Conservation (phyloP, 768 basidiomycete genomes). For the Daedalea quercina region DNA sequence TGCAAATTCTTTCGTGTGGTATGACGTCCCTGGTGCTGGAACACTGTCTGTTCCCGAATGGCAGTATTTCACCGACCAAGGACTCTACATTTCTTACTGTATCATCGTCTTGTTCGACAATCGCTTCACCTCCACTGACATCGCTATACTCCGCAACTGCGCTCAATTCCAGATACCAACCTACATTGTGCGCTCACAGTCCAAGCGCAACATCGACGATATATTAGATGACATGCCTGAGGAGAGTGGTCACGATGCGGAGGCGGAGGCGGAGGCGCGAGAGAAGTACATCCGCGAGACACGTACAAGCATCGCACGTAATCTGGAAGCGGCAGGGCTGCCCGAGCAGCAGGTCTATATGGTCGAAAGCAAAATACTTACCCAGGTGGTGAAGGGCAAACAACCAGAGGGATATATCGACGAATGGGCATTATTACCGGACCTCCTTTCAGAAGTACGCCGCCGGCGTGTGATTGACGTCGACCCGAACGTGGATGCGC, state of each 20-base stretch:
- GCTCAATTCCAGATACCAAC: neutral
- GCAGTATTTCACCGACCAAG: too few species aligned
- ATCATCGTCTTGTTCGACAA: neutral
- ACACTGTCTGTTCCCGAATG: too few species aligned
- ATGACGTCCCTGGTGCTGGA: neutral
- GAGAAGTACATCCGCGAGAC: neutral
- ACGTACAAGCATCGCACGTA: neutral
- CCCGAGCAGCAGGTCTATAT: neutral
- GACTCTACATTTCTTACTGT: neutral
- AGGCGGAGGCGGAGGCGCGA: neutral
- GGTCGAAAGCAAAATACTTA: neutral
- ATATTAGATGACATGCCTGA: neutral
- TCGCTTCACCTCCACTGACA: neutral
- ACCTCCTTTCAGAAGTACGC: neutral
- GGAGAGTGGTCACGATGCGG: neutral
- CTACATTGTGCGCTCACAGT: neutral
- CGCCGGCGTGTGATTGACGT: neutral
- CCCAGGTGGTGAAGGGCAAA: neutral
- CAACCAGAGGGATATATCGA: neutral
- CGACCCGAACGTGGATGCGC: too few species aligned
- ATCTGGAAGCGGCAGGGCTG: neutral
- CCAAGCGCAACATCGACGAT: neutral
- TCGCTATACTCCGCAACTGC: too few species aligned
- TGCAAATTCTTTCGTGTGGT: neutral
- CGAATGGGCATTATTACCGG: neutral